Evolutionary conservation across 169 alveolate species (phyloP).

Genomic region (Plasmodium vinckei): DNA sequence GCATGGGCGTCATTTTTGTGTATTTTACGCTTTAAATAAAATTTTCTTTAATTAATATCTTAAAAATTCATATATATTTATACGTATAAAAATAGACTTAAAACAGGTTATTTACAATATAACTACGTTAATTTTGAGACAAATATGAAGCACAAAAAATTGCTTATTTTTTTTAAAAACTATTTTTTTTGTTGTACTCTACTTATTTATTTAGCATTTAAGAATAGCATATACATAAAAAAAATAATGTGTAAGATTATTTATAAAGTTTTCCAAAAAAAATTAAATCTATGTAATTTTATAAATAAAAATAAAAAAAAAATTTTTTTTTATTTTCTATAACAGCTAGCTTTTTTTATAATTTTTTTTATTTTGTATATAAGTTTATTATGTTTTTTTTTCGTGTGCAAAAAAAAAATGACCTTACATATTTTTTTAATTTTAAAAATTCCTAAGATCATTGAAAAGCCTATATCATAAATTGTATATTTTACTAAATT

Average conservation of each 20-base stretch:
- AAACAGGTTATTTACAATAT: conserved; percentile 4
- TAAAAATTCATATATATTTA: conserved; percentile 5
- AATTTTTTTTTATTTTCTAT: conserved; percentile 4
- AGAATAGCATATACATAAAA: conserved; percentile 16
- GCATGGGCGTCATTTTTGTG: conserved; percentile 5
- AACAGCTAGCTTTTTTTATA: conserved; percentile 10
- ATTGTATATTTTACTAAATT: conserved; percentile 2
- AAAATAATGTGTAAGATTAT: conserved; percentile 11
- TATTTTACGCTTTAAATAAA: not conserved
- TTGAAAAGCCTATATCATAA: conserved; percentile 11
- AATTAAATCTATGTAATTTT: conserved; percentile 5
- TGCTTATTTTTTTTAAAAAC: conserved; percentile 15
- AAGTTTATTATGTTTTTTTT: conserved; percentile 5
- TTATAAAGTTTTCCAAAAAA: conserved; percentile 18
- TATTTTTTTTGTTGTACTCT: conserved; percentile 16
- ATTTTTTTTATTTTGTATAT: conserved; percentile 12
- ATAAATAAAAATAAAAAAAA: conserved; percentile 10
- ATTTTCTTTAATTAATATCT: conserved; percentile 6
- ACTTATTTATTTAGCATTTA: conserved; percentile 6
- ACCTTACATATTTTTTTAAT: conserved; percentile 13
- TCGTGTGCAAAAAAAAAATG: conserved; percentile 45
- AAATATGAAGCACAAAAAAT: conserved; percentile 15
- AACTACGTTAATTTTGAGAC: conserved; percentile 23
- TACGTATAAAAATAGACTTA: conserved; percentile 2
- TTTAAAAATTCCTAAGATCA: not conserved